phyloP scores from a whole-genome alignment of 176 grass and related monocot genomes.

The Eleusine coracana region DNA sequence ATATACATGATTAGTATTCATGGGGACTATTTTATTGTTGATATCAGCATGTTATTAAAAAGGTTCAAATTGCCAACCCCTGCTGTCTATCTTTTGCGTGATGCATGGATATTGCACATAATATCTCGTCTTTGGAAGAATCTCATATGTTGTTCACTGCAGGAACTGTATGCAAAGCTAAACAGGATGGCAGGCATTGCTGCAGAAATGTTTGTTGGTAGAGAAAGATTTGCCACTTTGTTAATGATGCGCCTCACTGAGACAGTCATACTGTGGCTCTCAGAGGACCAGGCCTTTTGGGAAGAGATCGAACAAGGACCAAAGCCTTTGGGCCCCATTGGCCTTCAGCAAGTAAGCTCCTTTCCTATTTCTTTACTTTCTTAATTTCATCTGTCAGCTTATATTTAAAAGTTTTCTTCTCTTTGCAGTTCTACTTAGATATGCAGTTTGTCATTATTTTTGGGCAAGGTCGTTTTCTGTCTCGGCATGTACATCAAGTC shows the following conservation, averaged over 20 bases:
- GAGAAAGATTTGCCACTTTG: slow-evolving; percentile 81
- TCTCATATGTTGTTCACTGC: slow-evolving; percentile 28
- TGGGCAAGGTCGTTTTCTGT: slow-evolving; percentile 86
- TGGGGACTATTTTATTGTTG: slow-evolving; percentile 5
- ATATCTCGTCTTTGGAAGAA: slow-evolving; percentile 2
- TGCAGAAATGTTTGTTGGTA: slow-evolving; percentile 86
- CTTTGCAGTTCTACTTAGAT: slow-evolving; percentile 88
- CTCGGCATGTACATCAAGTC: slow-evolving; percentile 94
- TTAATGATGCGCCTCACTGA: slow-evolving; percentile 90
- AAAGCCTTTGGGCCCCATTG: slow-evolving; percentile 62
- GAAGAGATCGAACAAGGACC: slow-evolving; percentile 82
- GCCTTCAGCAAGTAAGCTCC: slow-evolving; percentile 72
- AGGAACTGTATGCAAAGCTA: slow-evolving; percentile 85
- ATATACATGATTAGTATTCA: slow-evolving; percentile 27
- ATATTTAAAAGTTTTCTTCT: slow-evolving; percentile 30
- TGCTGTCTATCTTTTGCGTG: background rate
- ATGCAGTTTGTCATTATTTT: slow-evolving; percentile 97
- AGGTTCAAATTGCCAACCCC: background rate
- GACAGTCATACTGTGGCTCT: slow-evolving; percentile 84
- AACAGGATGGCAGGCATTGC: slow-evolving; percentile 74
- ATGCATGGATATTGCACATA: background rate
- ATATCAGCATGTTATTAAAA: background rate
- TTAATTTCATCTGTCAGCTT: background rate
- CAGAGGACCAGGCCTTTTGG: slow-evolving; percentile 88
- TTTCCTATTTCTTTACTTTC: slow-evolving; percentile 5